These are phyloP conservation scores for Kodamaea ohmeri DNA, from an alignment of 1,139 yeast species.

Conservation along the genomic window DNA sequence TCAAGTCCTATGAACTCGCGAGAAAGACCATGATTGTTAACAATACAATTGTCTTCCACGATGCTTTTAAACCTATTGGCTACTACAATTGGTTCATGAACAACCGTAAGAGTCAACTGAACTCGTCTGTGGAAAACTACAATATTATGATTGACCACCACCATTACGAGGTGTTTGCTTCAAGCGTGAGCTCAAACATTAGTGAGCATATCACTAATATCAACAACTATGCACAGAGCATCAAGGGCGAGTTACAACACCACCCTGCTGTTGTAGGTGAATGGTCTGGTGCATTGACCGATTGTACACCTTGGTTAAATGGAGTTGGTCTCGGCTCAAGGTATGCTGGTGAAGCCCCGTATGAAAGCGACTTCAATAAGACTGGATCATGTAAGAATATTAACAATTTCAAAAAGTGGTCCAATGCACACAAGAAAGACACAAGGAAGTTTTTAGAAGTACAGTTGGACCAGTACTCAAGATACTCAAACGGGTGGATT, in stretches of 20 bases:
- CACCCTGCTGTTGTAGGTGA: conserved; percentile 61
- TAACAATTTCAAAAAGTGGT: conserved; percentile 37
- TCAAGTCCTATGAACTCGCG: conserved; percentile 38
- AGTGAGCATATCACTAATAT: conserved; percentile 40
- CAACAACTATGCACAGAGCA: conserved; percentile 33
- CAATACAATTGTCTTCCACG: conserved; percentile 55
- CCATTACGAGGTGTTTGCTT: conserved; percentile 59
- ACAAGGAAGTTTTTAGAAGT: conserved; percentile 47
- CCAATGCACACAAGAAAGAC: conserved; percentile 37
- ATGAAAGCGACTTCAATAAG: conserved; percentile 26
- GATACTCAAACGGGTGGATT: conserved; percentile 53
- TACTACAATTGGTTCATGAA: conserved; percentile 50
- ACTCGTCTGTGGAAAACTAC: conserved; percentile 23
- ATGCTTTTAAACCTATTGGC: conserved; percentile 52
- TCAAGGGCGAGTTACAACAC: conserved; percentile 32
- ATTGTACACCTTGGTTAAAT: conserved; percentile 64
- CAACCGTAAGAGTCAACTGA: conserved; percentile 17
- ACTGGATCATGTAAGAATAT: conserved; percentile 31
- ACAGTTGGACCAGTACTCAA: conserved; percentile 45
- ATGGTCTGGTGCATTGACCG: conserved; percentile 64
- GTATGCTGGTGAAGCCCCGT: conserved; percentile 48
- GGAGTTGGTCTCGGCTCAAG: conserved; percentile 61
- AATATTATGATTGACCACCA: conserved; percentile 61
- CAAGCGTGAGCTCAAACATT: conserved; percentile 37
- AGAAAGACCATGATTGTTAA: conserved; percentile 33